Evolutionary conservation across 352 stramenopile genomes (phyloP).

Genomic region (Phytophthora vignae): DNA sequence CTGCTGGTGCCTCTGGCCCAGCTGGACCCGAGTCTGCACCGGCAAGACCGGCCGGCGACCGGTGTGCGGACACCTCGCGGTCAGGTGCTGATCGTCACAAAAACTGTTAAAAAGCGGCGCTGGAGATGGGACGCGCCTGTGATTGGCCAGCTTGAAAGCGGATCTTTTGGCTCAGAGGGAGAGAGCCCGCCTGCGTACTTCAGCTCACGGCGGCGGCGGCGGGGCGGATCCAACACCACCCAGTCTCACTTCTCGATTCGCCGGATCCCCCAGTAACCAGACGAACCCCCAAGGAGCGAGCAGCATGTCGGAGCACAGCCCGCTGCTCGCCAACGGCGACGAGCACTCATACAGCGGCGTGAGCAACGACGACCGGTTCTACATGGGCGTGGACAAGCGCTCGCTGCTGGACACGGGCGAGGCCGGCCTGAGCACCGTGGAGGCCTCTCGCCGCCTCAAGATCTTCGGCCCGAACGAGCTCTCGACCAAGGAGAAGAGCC

Average conservation of each 20-base stretch:
- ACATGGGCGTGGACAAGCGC: slow-evolving; percentile 85
- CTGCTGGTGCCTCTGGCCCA: neutral
- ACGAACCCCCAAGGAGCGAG: neutral
- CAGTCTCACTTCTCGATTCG: slow-evolving; percentile 36
- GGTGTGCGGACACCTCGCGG: neutral
- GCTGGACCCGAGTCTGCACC: neutral
- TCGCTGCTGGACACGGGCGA: slow-evolving; percentile 72
- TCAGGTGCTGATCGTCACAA: slow-evolving; percentile 16
- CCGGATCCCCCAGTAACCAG: slow-evolving; percentile 7
- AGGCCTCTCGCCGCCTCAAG: slow-evolving; percentile 81
- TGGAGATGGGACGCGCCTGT: slow-evolving; percentile 18
- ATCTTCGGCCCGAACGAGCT: slow-evolving; percentile 93
- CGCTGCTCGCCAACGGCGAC: slow-evolving; percentile 55
- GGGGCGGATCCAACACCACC: neutral
- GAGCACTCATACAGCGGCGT: slow-evolving; percentile 42
- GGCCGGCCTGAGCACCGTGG: slow-evolving; percentile 80
- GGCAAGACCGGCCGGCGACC: neutral
- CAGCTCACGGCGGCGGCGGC: neutral
- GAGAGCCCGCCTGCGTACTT: slow-evolving; percentile 11
- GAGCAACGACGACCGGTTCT: slow-evolving; percentile 73
- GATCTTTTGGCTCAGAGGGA: slow-evolving; percentile 30
- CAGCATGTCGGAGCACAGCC: slow-evolving; percentile 66
- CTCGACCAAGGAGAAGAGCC: slow-evolving; percentile 50
- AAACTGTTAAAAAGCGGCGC: slow-evolving; percentile 17
- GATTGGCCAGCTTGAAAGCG: slow-evolving; percentile 30